Conservation (phyloP, 257 asterid species). For the Euphrasia confusa region DNA sequence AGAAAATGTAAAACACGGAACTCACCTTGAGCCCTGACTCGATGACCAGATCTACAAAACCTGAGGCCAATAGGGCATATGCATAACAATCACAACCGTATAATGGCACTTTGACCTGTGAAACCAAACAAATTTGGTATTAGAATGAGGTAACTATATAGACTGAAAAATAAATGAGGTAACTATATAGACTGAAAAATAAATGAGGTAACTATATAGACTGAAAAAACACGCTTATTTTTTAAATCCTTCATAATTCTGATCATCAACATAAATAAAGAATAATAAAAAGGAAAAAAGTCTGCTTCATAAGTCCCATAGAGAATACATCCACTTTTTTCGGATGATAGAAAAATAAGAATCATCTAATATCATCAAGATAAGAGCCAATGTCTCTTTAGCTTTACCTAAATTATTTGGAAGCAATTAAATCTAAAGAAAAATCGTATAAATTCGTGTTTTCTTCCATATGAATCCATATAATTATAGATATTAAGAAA, state of each 20-base stretch:
- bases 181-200: neutral
- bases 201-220: too few species aligned
- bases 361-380: neutral
- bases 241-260: neutral
- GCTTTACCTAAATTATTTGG: neutral
- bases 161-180: neutral
- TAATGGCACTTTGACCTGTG: constrained; percentile 91
- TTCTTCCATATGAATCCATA: too few species aligned
- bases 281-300: neutral
- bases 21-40: constrained; percentile 95
- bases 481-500: too few species aligned
- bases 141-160: neutral
- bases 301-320: neutral
- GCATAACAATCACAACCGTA: constrained; percentile 99
- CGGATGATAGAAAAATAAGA: neutral
- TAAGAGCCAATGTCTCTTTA: neutral
- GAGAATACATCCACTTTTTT: neutral
- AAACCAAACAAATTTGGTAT: constrained; percentile 16
- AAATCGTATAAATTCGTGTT: too few species aligned
- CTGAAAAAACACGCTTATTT: neutral
- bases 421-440: too few species aligned
- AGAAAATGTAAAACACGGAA: neutral
- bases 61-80: constrained; percentile 88
- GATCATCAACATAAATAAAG: neutral
- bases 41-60: constrained; percentile 85